Base-by-base conservation (phyloP, 495 filamentous ascomycete species). In the Penicillium fimorum region DNA sequence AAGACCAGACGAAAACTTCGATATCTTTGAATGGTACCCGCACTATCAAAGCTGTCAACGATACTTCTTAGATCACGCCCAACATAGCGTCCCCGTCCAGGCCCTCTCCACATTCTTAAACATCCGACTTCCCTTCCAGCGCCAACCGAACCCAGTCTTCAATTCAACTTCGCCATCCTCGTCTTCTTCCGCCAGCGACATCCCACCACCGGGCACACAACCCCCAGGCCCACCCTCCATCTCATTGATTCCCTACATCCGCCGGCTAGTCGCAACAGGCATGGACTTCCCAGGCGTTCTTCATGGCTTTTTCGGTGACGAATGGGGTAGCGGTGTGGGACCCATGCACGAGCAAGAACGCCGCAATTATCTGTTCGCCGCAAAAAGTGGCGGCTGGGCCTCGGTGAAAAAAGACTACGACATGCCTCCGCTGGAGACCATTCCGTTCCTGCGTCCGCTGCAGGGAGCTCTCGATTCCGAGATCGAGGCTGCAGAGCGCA, bases 251-350 rank as follows among this genome's bases (percentile, higher is more conserved):
- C 92, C 94, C 0, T 98, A 96, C 73, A 83, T 97, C 50, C 88
- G 92, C 38, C 89, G 94, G 15, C 79, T 97, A 2, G 87, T 97
- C 35, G 91, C 91, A 5, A 97, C 93, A 1, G 94, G 91, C 9
- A 92, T 92, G 74, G 94, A 97, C 68, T 82, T 84, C 44, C 88
- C 89, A 0, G 87, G 85, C 1, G 84, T 97, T 5, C 74, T 98
- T 56, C 91, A 96, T 64, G 90, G 92, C 32, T 96, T 96, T 76
- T 98, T 98, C 65, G 94, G 94, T 7, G 90, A 97, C 58, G 88
- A 96, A 63, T 98, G 92, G 90, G 69, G 75, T 15, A 67, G 76
- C 9, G 94, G 94, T 3, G 77, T 97, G 33, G 88, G 90, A 0
- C 83, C 87, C 4, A 68, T 97, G 33, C 90, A 96, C 66, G 91